Base-by-base conservation (phyloP, 345 rosid genomes). In the Capsella bursapastoris region DNA sequence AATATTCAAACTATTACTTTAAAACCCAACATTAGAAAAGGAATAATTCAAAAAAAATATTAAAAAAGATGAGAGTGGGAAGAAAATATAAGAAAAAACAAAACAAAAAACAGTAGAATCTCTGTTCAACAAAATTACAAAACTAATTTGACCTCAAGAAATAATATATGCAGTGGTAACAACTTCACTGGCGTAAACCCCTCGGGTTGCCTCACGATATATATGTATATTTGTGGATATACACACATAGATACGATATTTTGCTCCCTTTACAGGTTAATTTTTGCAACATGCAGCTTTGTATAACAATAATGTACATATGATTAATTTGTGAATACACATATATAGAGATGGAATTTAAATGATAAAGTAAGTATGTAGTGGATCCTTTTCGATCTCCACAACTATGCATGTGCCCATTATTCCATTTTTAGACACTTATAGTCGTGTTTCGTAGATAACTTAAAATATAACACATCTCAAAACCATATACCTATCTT, bases 351-450 rank as follows among this genome's bases (percentile, higher is more conserved):
- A 64, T 75, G 53, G 62, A 70, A 70, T 47, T 52, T 16, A 22
- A 78, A 71, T 78, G 56, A 78, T 71, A 77, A 57, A 77, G 67
- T 70, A 49, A 64, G 56, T 57, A 50, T 51, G 77, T 71, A 78
- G 81, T 78, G 81, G 77, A 78, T 71, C 80, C 73, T 65, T 77
- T 77, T 71, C 49, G 68, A 77, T 78, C 77, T 43, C 64, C 77
- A 71, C 64, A 49, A 71, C 80, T 77, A 47, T 38, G 71, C 81
- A 78, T 71, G 81, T 78, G 81, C 81, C 72, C 81, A 78, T 71
- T 70, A 70, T 70, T 64, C 75, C 80, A 47, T 47, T 70, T 76
- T 70, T 63, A 76, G 80, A 76, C 66, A 71, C 68, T 78, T 72
- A 57, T 77, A 71, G 81, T 78, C 66, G 25, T 22, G 25, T 66